phyloP scores from a whole-genome alignment of 192 early-diverging fungal species.

The Backusella macrospora region DNA sequence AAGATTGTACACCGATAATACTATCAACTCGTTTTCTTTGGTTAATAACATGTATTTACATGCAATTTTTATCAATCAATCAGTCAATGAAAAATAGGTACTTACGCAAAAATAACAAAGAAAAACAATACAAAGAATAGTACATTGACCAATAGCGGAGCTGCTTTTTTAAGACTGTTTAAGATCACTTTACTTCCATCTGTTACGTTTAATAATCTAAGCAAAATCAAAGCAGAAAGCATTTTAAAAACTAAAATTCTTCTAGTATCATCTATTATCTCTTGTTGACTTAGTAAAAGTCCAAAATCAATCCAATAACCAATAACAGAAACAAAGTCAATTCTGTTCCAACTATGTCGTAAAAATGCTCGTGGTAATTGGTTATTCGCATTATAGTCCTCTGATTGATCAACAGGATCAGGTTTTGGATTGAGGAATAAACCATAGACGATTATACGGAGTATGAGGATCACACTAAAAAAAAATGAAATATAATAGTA shows the following conservation, averaged over 20 bases:
- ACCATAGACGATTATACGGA: conserved; percentile 36
- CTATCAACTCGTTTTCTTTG: conserved; percentile 28
- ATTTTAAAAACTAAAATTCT: conserved; percentile 55
- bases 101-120: conserved; percentile 59
- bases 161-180: conserved; percentile 59
- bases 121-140: conserved; percentile 63
- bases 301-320: conserved; percentile 59
- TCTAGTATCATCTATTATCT: conserved; percentile 36
- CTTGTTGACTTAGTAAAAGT: conserved; percentile 39
- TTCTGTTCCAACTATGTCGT: conserved; percentile 64
- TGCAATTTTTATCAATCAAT: background rate
- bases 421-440: conserved; percentile 27
- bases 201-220: conserved; percentile 58
- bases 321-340: conserved; percentile 57
- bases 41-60: background rate
- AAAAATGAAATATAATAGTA: background rate
- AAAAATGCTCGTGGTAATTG: conserved; percentile 49
- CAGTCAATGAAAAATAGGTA: background rate
- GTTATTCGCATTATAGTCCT: conserved; percentile 8
- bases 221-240: conserved; percentile 51
- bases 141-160: conserved; percentile 57
- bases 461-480: background rate
- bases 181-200: conserved; percentile 57
- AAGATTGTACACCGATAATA: conserved; percentile 62
- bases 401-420: background rate